Base-by-base conservation (phyloP, 305 asterid genomes). In the Rubia peregrina region DNA sequence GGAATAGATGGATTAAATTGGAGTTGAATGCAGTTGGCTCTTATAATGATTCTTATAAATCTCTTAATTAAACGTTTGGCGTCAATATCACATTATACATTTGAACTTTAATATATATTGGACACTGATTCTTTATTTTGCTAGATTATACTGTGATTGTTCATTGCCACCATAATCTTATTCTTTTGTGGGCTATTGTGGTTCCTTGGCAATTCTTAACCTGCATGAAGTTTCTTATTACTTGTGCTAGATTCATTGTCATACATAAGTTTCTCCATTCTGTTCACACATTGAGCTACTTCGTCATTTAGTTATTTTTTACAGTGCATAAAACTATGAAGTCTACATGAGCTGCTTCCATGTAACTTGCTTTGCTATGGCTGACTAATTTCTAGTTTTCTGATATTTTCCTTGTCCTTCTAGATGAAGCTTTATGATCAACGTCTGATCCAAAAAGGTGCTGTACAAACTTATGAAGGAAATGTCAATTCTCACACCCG, bases 341-440 rank as follows among this genome's bases (percentile, higher is more conserved):
- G 36, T 21, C 6, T 67, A 7, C 1, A n/a, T 19, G n/a, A 26
- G 61, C 61, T 46, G 14, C 14, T n/a, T 24, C 19, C 40, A 46
- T 19, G 17, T 2, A 17, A 13, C 4, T 67, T 46, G 24, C 24
- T 7, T 68, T 33, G 0, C 24, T 33, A 5, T 26, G n/a, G 26
- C 43, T 49, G 40, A 24, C 40, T 26, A 30, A 33, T 10, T 67
- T 1, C 3, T 30, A 12, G 13, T 53, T 30, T 68, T 53, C 43
- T 10, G 43, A 33, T 22, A 3, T 17, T 17, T 33, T 51, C 42
- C 60, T 7, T 74, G 67, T 56, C 42, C 77, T 63, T 81, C 41
- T 82, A 94, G 99, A 86, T 94, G 76, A 89, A 74, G 86, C 96
- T 94, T 40, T 94, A 84, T 74, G 99, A 94, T 82, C 88, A 73